A percentile compares a stretch with the other conserved stretches of the same genome.
Conservation (phyloP, 1,139 yeast species). For the Magnusiomyces paraingens region DNA sequence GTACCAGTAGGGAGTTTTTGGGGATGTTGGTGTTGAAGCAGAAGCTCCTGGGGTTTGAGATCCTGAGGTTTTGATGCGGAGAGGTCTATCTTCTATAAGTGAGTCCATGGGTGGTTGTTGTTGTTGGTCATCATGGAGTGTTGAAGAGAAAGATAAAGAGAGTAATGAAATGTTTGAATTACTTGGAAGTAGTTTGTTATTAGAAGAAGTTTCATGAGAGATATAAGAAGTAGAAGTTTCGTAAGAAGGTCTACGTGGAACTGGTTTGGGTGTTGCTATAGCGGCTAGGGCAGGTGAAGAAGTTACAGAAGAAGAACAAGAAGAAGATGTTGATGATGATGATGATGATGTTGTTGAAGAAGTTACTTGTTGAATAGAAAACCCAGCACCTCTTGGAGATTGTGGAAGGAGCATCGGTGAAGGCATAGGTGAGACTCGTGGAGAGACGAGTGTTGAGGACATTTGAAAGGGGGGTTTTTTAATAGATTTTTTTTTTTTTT, state of each 20-base stretch:
- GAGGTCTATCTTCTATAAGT: constrained; percentile 5
- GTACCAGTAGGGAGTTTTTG: constrained; percentile 9
- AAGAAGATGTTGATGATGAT: constrained; percentile 6
- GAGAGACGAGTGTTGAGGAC: constrained; percentile 10
- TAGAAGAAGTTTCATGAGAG: background rate
- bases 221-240: background rate
- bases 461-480: background rate
- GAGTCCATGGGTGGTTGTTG: background rate
- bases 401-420: constrained; percentile 16
- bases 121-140: background rate
- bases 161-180: constrained; percentile 16
- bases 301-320: background rate
- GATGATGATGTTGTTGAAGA: constrained; percentile 2
- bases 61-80: background rate
- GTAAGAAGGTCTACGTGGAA: background rate
- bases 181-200: constrained; percentile 12
- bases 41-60: background rate
- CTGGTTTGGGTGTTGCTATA: too few relatives aligned
- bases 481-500: background rate
- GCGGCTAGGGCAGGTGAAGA: background rate
- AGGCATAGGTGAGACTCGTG: constrained; percentile 15
- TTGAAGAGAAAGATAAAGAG: constrained; percentile 13
- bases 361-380: background rate
- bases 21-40: constrained; percentile 7
- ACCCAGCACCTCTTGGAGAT: constrained; percentile 12